Base-by-base conservation (phyloP, 805 yeast species). In the Spathaspora arborariae region DNA sequence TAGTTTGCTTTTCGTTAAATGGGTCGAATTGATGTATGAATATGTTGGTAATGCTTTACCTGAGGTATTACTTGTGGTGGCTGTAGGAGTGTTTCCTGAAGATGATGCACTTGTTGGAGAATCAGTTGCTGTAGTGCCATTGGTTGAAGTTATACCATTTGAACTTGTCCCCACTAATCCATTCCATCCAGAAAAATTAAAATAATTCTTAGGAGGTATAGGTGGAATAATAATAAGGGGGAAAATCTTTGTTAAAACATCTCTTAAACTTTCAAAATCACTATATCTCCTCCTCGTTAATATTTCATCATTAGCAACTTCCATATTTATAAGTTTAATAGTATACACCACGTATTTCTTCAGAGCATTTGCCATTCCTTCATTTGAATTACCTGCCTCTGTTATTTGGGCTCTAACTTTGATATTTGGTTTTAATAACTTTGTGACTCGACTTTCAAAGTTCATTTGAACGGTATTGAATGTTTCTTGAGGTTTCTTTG, bases 191-290 rank as follows among this genome's bases (percentile, higher is more conserved):
- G 59, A 58, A 33, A 70, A 62, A 38, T 68, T 64, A 37, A 67
- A 53, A 53, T 70, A 72, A 50, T 72, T 70, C 48, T 72, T 72
- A 0, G 74, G 73, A 0, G 99, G 99, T 8, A 94, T 92, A 1
- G 98, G 97, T 5, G 99, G 99, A 4, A 94, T 80, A 2, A 94
- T 78, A 3, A 82, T 61, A 2, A 94, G 81, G 2, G 99, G 97
- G 52, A 85, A 85, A 34, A 88, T 67, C 54, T 84, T 81, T 2
- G 82, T 72, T 19, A 94, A 70, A 4, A 85, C 76, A 36, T 80
- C 84, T 50, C 97, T 74, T 39, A 94, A 73, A 42, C 87, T 80
- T 58, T 88, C 97, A 62, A 94, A 94, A 62, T 94, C 99, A 27
- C 96, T 85, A 62, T 94, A 94, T 39, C 98, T 74, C 45, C 73